These are phyloP conservation scores for Flammula alnicola DNA, from an alignment of 1,284 basidiomycete species.

Conservation along the genomic window DNA sequence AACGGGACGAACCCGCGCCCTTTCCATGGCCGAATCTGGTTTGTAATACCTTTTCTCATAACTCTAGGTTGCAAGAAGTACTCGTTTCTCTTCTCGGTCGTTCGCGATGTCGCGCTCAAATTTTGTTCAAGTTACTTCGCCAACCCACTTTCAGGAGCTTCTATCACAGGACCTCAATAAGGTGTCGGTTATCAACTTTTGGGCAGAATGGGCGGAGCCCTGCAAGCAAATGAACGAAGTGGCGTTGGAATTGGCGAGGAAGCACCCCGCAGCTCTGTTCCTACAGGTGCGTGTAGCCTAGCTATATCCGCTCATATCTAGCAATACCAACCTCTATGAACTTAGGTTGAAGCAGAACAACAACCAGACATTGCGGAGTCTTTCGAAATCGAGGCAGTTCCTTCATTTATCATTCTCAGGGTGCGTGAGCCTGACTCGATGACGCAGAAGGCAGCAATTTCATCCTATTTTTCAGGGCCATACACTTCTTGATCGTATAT, in stretches of 20 bases:
- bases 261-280: conserved; percentile 73
- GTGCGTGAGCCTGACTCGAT: conserved; percentile 45
- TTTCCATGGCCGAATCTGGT: no score
- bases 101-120: conserved; percentile 43
- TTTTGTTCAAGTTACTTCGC: conserved; percentile 59
- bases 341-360: conserved; percentile 91
- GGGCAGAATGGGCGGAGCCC: conserved; percentile 92
- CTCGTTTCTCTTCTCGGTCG: conserved; percentile 14
- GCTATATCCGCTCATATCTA: background rate
- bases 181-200: conserved; percentile 89
- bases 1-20: conserved; percentile 22
- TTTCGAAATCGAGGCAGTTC: conserved; percentile 92
- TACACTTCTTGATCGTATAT: conserved; percentile 80
- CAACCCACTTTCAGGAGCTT: conserved; percentile 75
- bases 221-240: conserved; percentile 88
- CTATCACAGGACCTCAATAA: conserved; percentile 78
- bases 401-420: conserved; percentile 83
- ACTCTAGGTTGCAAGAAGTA: conserved; percentile 12
- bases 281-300: conserved; percentile 62
- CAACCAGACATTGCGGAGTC: conserved; percentile 91
- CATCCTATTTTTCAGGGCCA: conserved; percentile 80
- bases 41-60: conserved; percentile 24
- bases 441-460: background rate
- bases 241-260: conserved; percentile 70
- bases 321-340: background rate